Base-by-base conservation (phyloP, 257 asterid genomes). In the Anisodus acutangulus region DNA sequence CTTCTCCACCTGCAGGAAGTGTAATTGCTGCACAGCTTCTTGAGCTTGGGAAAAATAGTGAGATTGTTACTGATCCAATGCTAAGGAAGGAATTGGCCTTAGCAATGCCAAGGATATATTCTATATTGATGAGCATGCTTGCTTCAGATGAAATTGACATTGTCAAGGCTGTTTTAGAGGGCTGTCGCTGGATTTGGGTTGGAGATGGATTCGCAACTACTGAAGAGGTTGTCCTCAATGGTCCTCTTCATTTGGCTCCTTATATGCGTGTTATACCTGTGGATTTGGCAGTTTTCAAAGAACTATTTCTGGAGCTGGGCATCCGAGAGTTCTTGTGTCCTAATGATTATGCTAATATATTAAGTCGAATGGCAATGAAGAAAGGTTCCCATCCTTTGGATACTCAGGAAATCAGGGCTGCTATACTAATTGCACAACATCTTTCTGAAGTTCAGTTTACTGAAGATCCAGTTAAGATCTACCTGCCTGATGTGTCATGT, bases 121-220 rank as follows among this genome's bases (percentile, higher is more conserved):
- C 98, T 80, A 90, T 93, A 86, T 88, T 95, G 85, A 84, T 85
- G 90, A 88, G 91, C 84, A 89, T 94, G 91, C 85, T 92, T 85
- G 91, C 92, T 85, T 89, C 99, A 63, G 99, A 95, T 88, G 98
- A 94, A 87, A 91, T 95, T 88, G 98, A 94, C 81, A 91, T 95
- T 85, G 95, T 95, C 69, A 95, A 92, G 89, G 99, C 97, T 88
- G 89, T 95, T 89, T 89, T 95, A 82, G 99, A 95, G 93, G 97
- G 99, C 85, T 89, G 92, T 87, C 91, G 96, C 90, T 95, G 99
- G 97, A 88, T 95, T 87, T 95, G 99, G 99, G 99, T 95, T 13
- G 99, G 99, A 86, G 98, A 95, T 88, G 99, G 99, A 55, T 95
- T 94, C 86, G 96, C 98, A 64, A 94, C 95, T 82, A 85, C 94